Percentiles rank a stretch among this genome's conserved stretches.
Conservation (phyloP, 768 basidiomycete species). For the Suillus subaureus region DNA sequence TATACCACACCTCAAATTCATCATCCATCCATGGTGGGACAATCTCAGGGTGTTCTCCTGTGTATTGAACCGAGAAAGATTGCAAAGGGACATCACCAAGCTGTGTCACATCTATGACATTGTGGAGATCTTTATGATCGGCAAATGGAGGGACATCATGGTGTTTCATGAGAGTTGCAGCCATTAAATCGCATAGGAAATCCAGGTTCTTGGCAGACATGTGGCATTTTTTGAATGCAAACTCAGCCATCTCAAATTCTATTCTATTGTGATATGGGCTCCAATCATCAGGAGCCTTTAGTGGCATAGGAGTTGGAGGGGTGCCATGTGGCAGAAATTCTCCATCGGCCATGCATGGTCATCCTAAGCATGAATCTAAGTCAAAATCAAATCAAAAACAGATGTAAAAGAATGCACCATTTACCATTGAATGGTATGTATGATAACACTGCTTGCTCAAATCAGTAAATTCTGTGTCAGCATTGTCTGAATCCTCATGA, state of each 20-base stretch:
- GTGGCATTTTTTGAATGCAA: slow-evolving; percentile 21
- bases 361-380: background rate
- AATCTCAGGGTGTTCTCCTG: too few species aligned
- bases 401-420: too few species aligned
- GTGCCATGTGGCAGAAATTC: slow-evolving; percentile 4
- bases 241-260: slow-evolving; percentile 26
- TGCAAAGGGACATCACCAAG: too few species aligned
- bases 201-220: slow-evolving; percentile 20
- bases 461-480: background rate
- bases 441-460: background rate
- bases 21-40: too few species aligned
- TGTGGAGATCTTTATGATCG: background rate
- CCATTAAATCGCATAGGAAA: background rate
- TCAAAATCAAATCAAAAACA: too few species aligned
- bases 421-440: background rate
- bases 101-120: background rate
- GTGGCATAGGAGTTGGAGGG: slow-evolving; percentile 6
- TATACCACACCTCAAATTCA: too few species aligned
- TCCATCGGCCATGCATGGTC: slow-evolving; percentile 10
- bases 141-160: background rate
- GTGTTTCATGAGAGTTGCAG: background rate
- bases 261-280: slow-evolving; percentile 18
- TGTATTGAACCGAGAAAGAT: too few species aligned
- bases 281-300: slow-evolving; percentile 15
- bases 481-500: background rate